These are phyloP conservation scores for Acacia crassicarpa DNA, from an alignment of 306 rosid genomes.

Conservation along the genomic window DNA sequence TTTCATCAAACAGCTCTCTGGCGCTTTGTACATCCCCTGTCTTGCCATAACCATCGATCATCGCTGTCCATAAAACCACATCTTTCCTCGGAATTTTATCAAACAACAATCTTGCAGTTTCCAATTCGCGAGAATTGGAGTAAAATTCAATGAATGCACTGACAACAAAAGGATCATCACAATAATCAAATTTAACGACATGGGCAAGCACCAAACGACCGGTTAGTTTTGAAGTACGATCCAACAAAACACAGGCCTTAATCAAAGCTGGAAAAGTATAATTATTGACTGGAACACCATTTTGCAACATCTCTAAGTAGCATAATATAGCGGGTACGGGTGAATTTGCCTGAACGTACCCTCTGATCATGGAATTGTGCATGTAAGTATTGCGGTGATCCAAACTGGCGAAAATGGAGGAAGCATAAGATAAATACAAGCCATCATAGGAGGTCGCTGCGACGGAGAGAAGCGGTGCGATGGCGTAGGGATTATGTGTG, in stretches of 20 bases:
- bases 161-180: conserved; percentile 59
- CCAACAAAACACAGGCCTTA: conserved; percentile 55
- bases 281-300: conserved; percentile 60
- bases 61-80: conserved; percentile 80
- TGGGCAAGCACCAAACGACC: conserved; percentile 73
- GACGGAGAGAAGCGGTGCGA: conserved; percentile 62
- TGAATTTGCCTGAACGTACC: conserved; percentile 36
- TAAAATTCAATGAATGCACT: conserved; percentile 62
- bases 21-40: conserved; percentile 61
- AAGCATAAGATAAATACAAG: conserved; percentile 55
- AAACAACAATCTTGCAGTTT: conserved; percentile 51
- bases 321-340: conserved; percentile 48
- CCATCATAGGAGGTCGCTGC: conserved; percentile 46
- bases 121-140: conserved; percentile 34
- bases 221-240: conserved; percentile 1
- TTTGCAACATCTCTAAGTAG: conserved; percentile 57
- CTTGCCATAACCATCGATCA: conserved; percentile 84
- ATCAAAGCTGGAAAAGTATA: conserved; percentile 78
- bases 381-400: conserved; percentile 62
- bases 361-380: conserved; percentile 75
- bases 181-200: conserved; percentile 50
- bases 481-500: conserved; percentile 41
- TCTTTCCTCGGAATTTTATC: conserved; percentile 51
- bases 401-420: conserved; percentile 51
- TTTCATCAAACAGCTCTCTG: conserved; percentile 65